Evolutionary conservation across 768 basidiomycete genomes (phyloP).

Genomic region (Trametes sanguinea): DNA sequence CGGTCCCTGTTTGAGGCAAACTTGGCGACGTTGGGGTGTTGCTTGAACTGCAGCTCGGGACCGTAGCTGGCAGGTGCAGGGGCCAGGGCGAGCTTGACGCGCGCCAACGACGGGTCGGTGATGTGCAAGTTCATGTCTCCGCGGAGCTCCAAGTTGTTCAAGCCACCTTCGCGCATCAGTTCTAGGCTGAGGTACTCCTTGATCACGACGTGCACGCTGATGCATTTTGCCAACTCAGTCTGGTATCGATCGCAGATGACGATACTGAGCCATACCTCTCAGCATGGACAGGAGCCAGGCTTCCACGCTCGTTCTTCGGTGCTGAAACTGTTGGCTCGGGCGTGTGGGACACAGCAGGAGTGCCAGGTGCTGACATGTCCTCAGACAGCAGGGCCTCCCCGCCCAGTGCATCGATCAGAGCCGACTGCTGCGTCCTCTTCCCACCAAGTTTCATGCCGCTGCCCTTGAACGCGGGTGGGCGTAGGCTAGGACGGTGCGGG

Average conservation of each 20-base stretch:
- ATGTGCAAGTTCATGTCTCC: slow-evolving; percentile 94
- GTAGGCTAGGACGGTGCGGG: slow-evolving; percentile 53
- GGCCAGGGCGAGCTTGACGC: slow-evolving; percentile 68
- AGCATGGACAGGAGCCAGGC: slow-evolving; percentile 71
- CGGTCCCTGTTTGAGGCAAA: slow-evolving; percentile 69
- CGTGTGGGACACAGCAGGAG: slow-evolving; percentile 50
- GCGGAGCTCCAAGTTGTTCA: slow-evolving; percentile 87
- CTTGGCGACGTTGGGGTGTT: slow-evolving; percentile 93
- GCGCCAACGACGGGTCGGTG: slow-evolving; percentile 69
- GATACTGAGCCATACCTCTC: slow-evolving; percentile 57
- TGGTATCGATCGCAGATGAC: background rate
- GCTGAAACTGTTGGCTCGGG: slow-evolving; percentile 42
- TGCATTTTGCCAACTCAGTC: too few species aligned
- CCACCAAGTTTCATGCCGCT: slow-evolving; percentile 95
- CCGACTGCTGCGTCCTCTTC: slow-evolving; percentile 89
- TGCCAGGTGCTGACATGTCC: slow-evolving; percentile 52
- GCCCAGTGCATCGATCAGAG: slow-evolving; percentile 85
- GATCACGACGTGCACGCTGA: slow-evolving; percentile 82
- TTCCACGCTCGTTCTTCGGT: slow-evolving; percentile 56
- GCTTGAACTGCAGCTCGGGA: slow-evolving; percentile 88
- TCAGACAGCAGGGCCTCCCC: slow-evolving; percentile 66
- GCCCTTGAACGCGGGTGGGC: slow-evolving; percentile 85
- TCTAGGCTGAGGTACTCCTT: slow-evolving; percentile 82
- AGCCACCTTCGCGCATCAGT: slow-evolving; percentile 86
- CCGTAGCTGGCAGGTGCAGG: slow-evolving; percentile 59